Conservation (phyloP, 2,329 filamentous ascomycete genomes). For the Penicillium verrucosum region DNA sequence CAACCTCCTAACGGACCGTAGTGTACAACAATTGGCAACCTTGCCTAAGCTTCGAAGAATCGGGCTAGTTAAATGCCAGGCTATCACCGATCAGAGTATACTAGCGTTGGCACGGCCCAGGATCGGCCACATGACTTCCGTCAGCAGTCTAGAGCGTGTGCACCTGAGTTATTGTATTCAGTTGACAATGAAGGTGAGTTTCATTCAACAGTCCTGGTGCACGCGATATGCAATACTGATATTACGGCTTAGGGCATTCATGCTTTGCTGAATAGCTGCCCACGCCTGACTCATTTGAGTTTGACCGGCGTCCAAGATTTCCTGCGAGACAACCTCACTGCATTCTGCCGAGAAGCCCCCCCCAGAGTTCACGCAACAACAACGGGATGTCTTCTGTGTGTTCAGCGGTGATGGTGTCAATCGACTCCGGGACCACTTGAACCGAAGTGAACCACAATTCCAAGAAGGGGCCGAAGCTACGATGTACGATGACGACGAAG, state of each 20-base stretch:
- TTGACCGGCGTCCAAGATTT: constrained; percentile 93
- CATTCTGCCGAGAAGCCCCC: constrained; percentile 87
- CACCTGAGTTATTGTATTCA: constrained; percentile 94
- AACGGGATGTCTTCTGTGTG: constrained; percentile 93
- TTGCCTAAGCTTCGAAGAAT: constrained; percentile 93
- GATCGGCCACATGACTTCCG: constrained; percentile 54
- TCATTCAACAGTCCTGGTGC: not conserved
- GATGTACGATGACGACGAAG: constrained; percentile 46
- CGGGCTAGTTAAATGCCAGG: constrained; percentile 87
- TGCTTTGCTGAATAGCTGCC: constrained; percentile 82
- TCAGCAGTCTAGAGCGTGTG: constrained; percentile 79
- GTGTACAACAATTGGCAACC: constrained; percentile 76
- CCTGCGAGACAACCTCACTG: constrained; percentile 75
- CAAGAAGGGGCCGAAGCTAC: constrained; percentile 39
- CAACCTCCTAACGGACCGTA: constrained; percentile 78
- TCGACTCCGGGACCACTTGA: constrained; percentile 74
- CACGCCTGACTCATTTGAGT: constrained; percentile 87
- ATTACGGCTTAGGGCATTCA: constrained; percentile 70
- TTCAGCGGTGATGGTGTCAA: constrained; percentile 86
- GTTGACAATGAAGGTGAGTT: constrained; percentile 71
- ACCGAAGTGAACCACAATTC: constrained; percentile 42
- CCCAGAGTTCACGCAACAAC: constrained; percentile 87
- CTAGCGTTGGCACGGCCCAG: constrained; percentile 70
- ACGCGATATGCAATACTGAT: not conserved
- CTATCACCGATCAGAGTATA: constrained; percentile 88